phyloP scores from a whole-genome alignment of 192 early-diverging fungal species.

The Funneliformis geosporum region DNA sequence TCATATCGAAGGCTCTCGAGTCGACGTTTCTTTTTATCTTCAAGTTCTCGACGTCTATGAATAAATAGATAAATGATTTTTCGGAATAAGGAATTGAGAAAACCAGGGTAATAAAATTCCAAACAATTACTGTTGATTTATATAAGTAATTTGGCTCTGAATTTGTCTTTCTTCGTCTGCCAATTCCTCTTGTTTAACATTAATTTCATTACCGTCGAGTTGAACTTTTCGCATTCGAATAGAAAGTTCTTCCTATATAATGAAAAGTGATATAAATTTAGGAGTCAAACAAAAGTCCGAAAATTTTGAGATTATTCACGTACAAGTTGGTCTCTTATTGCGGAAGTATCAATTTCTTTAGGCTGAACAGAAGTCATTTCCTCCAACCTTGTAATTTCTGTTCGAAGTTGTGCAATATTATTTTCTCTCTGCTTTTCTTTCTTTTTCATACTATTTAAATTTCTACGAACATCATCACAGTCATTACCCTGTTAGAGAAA shows the following conservation, averaged over 20 bases:
- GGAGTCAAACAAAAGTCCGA: neutral
- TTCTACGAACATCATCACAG: slow-evolving; percentile 35
- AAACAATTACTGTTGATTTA: neutral
- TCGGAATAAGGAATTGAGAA: neutral
- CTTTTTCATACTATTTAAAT: slow-evolving; percentile 38
- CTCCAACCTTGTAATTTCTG: slow-evolving; percentile 41
- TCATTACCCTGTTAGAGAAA: slow-evolving; percentile 38
- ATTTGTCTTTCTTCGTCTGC: neutral
- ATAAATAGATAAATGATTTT: slow-evolving; percentile 8
- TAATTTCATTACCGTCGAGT: slow-evolving; percentile 17
- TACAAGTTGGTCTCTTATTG: slow-evolving; percentile 42
- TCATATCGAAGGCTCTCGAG: slow-evolving; percentile 56
- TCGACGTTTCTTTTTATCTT: slow-evolving; percentile 56
- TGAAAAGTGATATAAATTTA: neutral
- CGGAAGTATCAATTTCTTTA: slow-evolving; percentile 32
- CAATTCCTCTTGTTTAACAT: slow-evolving; percentile 1
- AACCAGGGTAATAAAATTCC: neutral
- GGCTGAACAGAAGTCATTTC: slow-evolving; percentile 31
- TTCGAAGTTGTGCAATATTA: slow-evolving; percentile 34
- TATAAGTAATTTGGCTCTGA: neutral
- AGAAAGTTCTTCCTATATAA: slow-evolving; percentile 33
- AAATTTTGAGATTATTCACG: neutral
- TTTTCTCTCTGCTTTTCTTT: slow-evolving; percentile 39
- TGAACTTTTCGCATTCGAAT: slow-evolving; percentile 14
- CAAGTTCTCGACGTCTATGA: slow-evolving; percentile 57